Evolutionary conservation across 306 rosid genomes (phyloP).

Genomic region (Prunus fruticosa): DNA sequence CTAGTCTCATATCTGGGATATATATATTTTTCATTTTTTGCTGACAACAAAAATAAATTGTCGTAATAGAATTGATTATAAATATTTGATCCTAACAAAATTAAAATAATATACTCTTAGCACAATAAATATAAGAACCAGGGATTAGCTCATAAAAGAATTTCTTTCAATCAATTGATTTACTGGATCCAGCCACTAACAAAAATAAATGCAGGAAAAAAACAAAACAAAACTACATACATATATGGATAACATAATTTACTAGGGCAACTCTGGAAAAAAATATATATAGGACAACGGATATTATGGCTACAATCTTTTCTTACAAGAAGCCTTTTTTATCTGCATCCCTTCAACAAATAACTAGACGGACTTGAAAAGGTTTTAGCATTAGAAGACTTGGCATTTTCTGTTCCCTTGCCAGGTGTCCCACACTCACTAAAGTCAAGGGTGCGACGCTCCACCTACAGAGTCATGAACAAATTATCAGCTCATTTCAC

Average conservation of each 20-base stretch:
- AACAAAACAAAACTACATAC: neutral
- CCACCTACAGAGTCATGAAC: constrained; percentile 43
- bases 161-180: neutral
- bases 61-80: too few species aligned
- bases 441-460: constrained; percentile 83
- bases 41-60: too few species aligned
- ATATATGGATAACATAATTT: neutral
- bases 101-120: too few species aligned
- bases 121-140: neutral
- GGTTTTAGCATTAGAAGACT: constrained; percentile 41
- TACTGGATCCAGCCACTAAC: neutral
- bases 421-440: constrained; percentile 89
- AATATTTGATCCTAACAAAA: too few species aligned
- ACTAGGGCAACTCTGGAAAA: neutral
- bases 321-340: neutral
- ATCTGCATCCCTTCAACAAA: constrained; percentile 82
- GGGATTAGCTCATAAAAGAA: neutral
- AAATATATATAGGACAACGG: neutral
- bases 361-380: constrained; percentile 70
- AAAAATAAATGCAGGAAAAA: neutral
- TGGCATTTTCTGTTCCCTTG: constrained; percentile 49
- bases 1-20: too few species aligned
- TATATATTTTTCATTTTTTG: too few species aligned
- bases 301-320: neutral
- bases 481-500: neutral